These are phyloP conservation scores for Zea luxurians DNA, from an alignment of 176 grass and related monocot genomes.

Conservation along the genomic window DNA sequence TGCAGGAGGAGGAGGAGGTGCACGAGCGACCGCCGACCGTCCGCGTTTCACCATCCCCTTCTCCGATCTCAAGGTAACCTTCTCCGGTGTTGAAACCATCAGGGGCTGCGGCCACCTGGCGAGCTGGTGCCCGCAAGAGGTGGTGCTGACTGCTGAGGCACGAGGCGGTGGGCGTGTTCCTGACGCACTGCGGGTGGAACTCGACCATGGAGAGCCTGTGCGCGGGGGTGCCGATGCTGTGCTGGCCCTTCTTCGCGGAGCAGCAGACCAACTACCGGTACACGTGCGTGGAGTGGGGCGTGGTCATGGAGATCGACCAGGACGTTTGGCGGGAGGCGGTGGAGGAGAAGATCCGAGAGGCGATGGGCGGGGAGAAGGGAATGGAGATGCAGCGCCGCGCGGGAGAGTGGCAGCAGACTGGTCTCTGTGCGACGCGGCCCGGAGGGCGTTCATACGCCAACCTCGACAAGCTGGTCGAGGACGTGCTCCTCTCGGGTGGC, in stretches of 20 bases:
- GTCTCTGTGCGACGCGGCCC: not conserved
- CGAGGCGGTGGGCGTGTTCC: constrained; percentile 39
- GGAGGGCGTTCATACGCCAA: not conserved
- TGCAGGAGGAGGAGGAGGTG: too few relatives aligned
- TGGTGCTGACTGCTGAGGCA: constrained; percentile 53
- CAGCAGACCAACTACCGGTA: constrained; percentile 53
- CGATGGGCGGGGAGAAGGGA: not conserved
- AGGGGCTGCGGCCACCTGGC: too few relatives aligned
- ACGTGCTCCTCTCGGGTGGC: not conserved
- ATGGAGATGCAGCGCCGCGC: not conserved
- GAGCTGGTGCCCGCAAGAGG: too few relatives aligned
- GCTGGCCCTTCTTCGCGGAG: constrained; percentile 54
- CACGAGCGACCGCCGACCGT: too few relatives aligned
- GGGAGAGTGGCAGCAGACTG: not conserved
- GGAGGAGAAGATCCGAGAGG: constrained; percentile 34
- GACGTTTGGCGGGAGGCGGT: constrained; percentile 41
- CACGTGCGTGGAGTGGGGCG: constrained; percentile 45
- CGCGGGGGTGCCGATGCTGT: constrained; percentile 49
- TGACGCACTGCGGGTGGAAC: constrained; percentile 53
- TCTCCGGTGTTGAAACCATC: too few relatives aligned
- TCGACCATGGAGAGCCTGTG: constrained; percentile 43
- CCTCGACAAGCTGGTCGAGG: not conserved
- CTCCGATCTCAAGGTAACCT: too few relatives aligned
- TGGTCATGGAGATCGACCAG: constrained; percentile 48
- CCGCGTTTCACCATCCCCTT: too few relatives aligned